A percentile compares a stretch with the other conserved stretches of the same genome.
Conservation (phyloP, 768 basidiomycete species). For the Boletus huronensis region DNA sequence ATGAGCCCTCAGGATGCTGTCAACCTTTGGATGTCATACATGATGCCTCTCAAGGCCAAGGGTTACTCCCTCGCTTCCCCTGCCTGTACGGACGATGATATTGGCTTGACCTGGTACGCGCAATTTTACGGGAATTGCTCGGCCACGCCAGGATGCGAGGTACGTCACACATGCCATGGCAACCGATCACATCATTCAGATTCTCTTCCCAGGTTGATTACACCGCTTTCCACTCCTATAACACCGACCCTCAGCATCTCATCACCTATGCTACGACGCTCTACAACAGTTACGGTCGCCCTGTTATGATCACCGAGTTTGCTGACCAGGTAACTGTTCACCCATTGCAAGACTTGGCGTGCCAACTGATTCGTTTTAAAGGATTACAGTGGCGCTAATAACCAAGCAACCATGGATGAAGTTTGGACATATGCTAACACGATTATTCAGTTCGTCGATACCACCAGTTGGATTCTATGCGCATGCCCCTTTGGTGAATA, state of each 20-base stretch:
- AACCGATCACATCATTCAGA: background rate
- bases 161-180: slow-evolving; percentile 32
- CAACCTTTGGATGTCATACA: slow-evolving; percentile 54
- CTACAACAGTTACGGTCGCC: slow-evolving; percentile 39
- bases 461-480: slow-evolving; percentile 14
- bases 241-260: slow-evolving; percentile 42
- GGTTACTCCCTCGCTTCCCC: slow-evolving; percentile 66
- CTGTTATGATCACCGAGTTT: slow-evolving; percentile 64
- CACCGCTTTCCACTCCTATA: slow-evolving; percentile 71
- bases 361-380: slow-evolving; percentile 24
- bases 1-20: slow-evolving; percentile 49
- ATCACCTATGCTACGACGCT: slow-evolving; percentile 48
- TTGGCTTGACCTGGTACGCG: slow-evolving; percentile 62
- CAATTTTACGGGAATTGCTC: slow-evolving; percentile 49
- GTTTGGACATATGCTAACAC: slow-evolving; percentile 45
- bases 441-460: slow-evolving; percentile 38
- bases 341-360: background rate
- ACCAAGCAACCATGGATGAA: slow-evolving; percentile 35
- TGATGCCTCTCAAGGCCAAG: slow-evolving; percentile 50
- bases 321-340: slow-evolving; percentile 53
- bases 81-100: slow-evolving; percentile 57
- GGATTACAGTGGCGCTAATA: slow-evolving; percentile 48
- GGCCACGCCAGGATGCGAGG: slow-evolving; percentile 39
- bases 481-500: slow-evolving; percentile 62
- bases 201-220: slow-evolving; percentile 44